A percentile compares a stretch with the other conserved stretches of the same genome.
Evolutionary conservation across 2,329 filamentous ascomycete species (phyloP).

Genomic region (Cordyceps javanica): DNA sequence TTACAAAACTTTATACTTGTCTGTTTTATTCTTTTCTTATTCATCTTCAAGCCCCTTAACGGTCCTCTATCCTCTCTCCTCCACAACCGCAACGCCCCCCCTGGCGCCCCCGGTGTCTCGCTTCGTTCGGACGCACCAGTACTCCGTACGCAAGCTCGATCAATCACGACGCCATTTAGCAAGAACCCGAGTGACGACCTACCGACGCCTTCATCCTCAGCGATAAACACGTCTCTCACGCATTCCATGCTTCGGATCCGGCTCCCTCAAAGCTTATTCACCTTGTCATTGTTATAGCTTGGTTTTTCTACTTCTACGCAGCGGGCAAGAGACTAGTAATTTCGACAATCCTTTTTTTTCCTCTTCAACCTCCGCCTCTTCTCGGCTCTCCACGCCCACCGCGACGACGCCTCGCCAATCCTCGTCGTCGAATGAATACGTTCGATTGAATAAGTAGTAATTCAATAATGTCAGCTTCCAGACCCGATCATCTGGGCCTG

Average conservation of each 20-base stretch:
- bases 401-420: not conserved
- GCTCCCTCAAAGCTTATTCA: not conserved
- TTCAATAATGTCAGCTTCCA: conserved; percentile 86
- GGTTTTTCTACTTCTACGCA: not conserved
- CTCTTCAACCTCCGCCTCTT: not conserved
- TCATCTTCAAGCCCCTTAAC: not conserved
- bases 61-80: not conserved
- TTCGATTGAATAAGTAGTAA: conserved; percentile 6
- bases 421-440: not conserved
- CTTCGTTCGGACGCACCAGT: not conserved
- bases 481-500: conserved; percentile 80
- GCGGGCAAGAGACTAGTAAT: not conserved
- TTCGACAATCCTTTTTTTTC: not conserved
- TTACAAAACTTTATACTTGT: conserved; percentile 5
- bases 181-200: not conserved
- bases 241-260: not conserved
- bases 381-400: not conserved
- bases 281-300: not conserved
- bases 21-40: conserved; percentile 1
- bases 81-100: not conserved
- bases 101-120: not conserved
- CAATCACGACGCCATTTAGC: not conserved
- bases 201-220: not conserved
- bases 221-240: not conserved
- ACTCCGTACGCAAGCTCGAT: not conserved